Conservation (phyloP, 768 basidiomycete genomes). For the Aureoboletus auriporus region DNA sequence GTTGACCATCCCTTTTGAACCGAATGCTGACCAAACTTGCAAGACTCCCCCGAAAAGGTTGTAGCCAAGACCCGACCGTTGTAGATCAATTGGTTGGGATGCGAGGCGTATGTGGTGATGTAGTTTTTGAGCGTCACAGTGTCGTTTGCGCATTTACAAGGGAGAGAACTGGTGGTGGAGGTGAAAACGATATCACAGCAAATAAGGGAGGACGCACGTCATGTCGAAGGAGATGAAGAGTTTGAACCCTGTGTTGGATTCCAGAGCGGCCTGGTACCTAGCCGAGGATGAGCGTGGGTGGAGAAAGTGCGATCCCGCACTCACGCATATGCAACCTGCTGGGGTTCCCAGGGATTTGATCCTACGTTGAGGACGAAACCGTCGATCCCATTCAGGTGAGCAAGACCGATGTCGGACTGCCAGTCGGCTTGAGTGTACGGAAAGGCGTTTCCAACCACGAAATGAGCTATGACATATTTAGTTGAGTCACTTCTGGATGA, state of each 20-base stretch:
- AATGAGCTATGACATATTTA: constrained; percentile 55
- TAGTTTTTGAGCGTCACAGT: constrained; percentile 49
- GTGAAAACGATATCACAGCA: neutral
- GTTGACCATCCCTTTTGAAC: constrained; percentile 52
- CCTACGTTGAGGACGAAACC: constrained; percentile 74
- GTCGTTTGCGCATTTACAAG: constrained; percentile 47
- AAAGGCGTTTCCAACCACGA: constrained; percentile 64
- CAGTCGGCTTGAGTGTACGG: constrained; percentile 46
- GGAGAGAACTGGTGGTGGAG: constrained; percentile 40
- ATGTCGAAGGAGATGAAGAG: constrained; percentile 79
- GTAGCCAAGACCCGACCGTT: constrained; percentile 53
- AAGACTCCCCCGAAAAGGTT: constrained; percentile 68
- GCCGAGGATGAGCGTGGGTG: constrained; percentile 14
- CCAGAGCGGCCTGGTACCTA: constrained; percentile 54
- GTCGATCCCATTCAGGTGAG: constrained; percentile 57
- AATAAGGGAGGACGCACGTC: constrained; percentile 43
- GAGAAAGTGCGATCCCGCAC: constrained; percentile 14
- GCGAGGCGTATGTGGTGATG: constrained; percentile 48
- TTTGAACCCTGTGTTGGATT: constrained; percentile 56
- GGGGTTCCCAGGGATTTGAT: constrained; percentile 56
- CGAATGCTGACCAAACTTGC: constrained; percentile 57
- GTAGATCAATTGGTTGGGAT: constrained; percentile 57
- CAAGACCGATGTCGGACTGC: constrained; percentile 51
- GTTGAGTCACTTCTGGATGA: constrained; percentile 12
- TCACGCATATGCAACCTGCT: constrained; percentile 61